A percentile compares a stretch with the other conserved stretches of the same genome.
These are phyloP conservation scores for Sisymbrium altissimum DNA, from an alignment of 345 rosid species.

Conservation along the genomic window DNA sequence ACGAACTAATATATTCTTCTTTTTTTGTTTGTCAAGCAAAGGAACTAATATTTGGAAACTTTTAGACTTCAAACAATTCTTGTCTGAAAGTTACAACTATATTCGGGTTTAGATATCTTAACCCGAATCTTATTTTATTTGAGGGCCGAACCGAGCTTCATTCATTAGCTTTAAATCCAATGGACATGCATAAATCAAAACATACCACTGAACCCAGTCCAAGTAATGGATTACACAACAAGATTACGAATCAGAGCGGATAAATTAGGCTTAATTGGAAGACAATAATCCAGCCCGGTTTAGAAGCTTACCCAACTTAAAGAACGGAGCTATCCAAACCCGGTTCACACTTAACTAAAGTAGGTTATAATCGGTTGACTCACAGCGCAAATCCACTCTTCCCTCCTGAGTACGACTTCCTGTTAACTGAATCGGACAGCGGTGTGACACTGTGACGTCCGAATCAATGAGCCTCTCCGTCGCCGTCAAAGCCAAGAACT, in stretches of 20 bases:
- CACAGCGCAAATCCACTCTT: background rate
- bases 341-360: background rate
- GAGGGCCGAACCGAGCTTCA: too few species aligned
- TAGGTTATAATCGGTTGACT: background rate
- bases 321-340: background rate
- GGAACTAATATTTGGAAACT: too few species aligned
- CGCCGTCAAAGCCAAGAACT: constrained; percentile 42
- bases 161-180: too few species aligned
- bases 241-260: background rate
- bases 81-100: too few species aligned
- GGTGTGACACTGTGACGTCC: background rate
- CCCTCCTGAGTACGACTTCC: background rate
- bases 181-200: too few species aligned
- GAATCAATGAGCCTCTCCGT: constrained; percentile 39
- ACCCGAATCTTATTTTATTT: too few species aligned
- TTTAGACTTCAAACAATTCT: too few species aligned
- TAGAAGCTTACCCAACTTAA: background rate
- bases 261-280: background rate
- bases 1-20: too few species aligned
- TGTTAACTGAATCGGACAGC: background rate
- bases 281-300: background rate
- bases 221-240: too few species aligned
- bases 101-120: too few species aligned
- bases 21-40: too few species aligned
- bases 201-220: too few species aligned